A percentile compares a stretch with the other conserved stretches of the same genome.
Conservation (phyloP, 2,329 filamentous ascomycete species). For the Pezicula radicicola region DNA sequence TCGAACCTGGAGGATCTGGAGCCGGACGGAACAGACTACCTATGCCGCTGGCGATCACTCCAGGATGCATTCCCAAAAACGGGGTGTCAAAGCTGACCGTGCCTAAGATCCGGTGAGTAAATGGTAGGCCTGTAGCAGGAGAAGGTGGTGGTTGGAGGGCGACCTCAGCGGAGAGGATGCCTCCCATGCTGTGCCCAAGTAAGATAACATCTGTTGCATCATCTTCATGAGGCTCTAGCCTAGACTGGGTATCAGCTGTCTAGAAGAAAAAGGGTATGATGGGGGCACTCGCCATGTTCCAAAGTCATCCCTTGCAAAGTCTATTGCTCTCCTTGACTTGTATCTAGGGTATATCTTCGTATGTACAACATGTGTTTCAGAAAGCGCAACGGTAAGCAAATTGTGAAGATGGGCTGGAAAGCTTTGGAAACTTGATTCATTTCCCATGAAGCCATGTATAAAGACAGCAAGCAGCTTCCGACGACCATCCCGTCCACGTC, state of each 20-base stretch:
- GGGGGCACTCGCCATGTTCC: conserved; percentile 60
- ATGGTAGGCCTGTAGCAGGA: conserved; percentile 30
- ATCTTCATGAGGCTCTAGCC: conserved; percentile 74
- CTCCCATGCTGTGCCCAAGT: conserved; percentile 88
- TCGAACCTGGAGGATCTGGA: conserved; percentile 29
- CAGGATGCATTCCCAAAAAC: conserved; percentile 84
- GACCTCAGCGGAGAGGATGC: conserved; percentile 77
- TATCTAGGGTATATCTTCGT: conserved; percentile 84
- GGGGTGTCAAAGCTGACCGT: conserved; percentile 82
- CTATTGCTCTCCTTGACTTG: conserved; percentile 69
- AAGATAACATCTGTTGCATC: conserved; percentile 75
- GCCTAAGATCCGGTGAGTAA: conserved; percentile 76
- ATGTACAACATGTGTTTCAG: conserved; percentile 75
- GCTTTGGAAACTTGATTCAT: conserved; percentile 80
- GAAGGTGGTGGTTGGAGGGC: conserved; percentile 49
- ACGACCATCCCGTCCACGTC: conserved; percentile 27
- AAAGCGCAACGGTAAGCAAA: conserved; percentile 62
- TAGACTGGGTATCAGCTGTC: conserved; percentile 24
- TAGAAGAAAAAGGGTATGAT: neutral
- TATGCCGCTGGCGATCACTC: conserved; percentile 79
- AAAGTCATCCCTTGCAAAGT: conserved; percentile 77
- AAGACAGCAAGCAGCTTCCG: conserved; percentile 71
- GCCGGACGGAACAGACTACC: conserved; percentile 67
- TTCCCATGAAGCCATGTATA: conserved; percentile 88
- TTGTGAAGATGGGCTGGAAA: conserved; percentile 87